Conservation (phyloP, 495 filamentous ascomycete genomes). For the Daldinia caldariorum region DNA sequence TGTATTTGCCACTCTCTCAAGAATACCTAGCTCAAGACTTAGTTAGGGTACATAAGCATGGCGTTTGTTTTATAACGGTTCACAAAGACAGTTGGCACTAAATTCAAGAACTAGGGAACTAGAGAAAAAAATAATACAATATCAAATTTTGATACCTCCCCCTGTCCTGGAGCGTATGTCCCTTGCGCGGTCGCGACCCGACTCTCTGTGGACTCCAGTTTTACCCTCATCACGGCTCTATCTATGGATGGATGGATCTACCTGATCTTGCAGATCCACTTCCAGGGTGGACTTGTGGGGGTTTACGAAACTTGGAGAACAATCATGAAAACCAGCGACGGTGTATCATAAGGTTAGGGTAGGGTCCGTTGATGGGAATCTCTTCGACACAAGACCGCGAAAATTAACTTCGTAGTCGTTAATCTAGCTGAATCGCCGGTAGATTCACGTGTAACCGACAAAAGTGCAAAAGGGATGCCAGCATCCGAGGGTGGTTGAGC, state of each 20-base stretch:
- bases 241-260: conserved; percentile 25
- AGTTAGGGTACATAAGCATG: neutral
- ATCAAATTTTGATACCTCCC: conserved; percentile 1
- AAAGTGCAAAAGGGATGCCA: conserved; percentile 9
- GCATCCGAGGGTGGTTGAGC: conserved; percentile 16
- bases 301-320: conserved; percentile 20
- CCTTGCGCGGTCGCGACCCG: conserved; percentile 36
- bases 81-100: conserved; percentile 30
- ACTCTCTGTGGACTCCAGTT: conserved; percentile 33
- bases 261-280: conserved; percentile 34
- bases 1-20: conserved; percentile 35
- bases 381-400: conserved; percentile 13
- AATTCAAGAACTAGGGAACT: neutral
- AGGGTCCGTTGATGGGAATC: neutral
- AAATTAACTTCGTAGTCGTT: conserved; percentile 13
- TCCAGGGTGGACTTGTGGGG: conserved; percentile 18
- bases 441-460: conserved; percentile 26
- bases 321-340: conserved; percentile 19
- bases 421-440: conserved; percentile 31
- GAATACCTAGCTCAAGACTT: conserved; percentile 14
- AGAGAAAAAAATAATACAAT: conserved; percentile 5
- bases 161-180: conserved; percentile 1
- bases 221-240: conserved; percentile 28
- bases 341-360: conserved; percentile 25
- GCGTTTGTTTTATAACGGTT: conserved; percentile 27